Conservation (phyloP, 140 eudicot genomes). For the Oenanthe javanica region DNA sequence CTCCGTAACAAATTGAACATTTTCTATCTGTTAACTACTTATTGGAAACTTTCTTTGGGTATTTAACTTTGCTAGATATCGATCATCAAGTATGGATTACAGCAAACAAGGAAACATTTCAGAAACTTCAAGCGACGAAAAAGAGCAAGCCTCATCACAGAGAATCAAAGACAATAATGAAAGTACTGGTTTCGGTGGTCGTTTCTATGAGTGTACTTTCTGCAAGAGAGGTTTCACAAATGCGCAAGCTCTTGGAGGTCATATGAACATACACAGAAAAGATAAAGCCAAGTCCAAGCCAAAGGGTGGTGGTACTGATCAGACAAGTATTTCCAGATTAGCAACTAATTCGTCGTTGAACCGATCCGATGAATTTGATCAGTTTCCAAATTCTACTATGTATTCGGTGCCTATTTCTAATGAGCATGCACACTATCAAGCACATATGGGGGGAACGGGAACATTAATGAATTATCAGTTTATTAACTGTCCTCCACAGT, state of each 20-base stretch:
- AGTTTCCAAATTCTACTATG: constrained; percentile 1
- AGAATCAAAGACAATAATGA: constrained; percentile 13
- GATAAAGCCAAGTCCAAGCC: constrained; percentile 58
- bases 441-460: background rate
- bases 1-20: background rate
- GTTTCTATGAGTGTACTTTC: constrained; percentile 42
- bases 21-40: too few relatives aligned
- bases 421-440: constrained; percentile 7
- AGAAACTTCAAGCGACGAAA: constrained; percentile 31
- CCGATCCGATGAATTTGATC: background rate
- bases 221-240: constrained; percentile 67
- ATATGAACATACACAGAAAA: constrained; percentile 74
- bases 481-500: background rate
- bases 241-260: constrained; percentile 70
- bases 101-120: constrained; percentile 5
- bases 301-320: constrained; percentile 1
- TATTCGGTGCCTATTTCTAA: constrained; percentile 6
- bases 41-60: too few relatives aligned
- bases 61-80: background rate
- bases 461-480: constrained; percentile 4
- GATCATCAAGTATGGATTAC: background rate
- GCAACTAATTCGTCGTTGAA: background rate
- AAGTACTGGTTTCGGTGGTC: constrained; percentile 16
- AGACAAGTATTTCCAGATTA: background rate
- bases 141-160: constrained; percentile 19